phyloP scores from a whole-genome alignment of 306 rosid species.

The Castanopsis chinensis region DNA sequence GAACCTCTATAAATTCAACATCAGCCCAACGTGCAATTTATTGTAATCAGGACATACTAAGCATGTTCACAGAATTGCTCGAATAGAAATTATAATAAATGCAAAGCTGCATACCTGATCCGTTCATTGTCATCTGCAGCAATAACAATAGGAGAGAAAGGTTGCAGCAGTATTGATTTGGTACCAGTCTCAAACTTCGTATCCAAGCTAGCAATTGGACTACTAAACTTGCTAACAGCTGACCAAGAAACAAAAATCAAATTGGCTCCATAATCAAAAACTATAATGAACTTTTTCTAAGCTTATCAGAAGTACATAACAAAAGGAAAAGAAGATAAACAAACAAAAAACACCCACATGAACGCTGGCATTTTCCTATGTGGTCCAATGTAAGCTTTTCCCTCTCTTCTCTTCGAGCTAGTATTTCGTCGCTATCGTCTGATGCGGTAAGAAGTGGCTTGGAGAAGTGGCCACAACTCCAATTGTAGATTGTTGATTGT shows the following conservation, averaged over 20 bases:
- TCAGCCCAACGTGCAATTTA: not conserved
- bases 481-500: conserved; percentile 82
- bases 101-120: conserved; percentile 55
- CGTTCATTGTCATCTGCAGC: conserved; percentile 96
- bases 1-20: not conserved
- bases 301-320: not conserved
- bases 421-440: conserved; percentile 70
- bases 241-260: conserved; percentile 22
- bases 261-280: conserved; percentile 17
- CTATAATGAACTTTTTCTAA: not conserved
- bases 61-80: conserved; percentile 8
- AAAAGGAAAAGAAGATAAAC: conserved; percentile 1
- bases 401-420: conserved; percentile 84
- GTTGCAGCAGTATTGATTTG: conserved; percentile 73
- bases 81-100: conserved; percentile 8
- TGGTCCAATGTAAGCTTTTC: conserved; percentile 88
- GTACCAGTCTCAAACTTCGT: conserved; percentile 71
- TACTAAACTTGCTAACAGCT: conserved; percentile 83
- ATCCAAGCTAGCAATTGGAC: conserved; percentile 91
- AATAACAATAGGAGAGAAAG: conserved; percentile 88
- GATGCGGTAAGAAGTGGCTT: conserved; percentile 75
- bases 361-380: conserved; percentile 88
- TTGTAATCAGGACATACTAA: conserved; percentile 1
- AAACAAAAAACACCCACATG: conserved; percentile 49
- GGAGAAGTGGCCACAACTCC: conserved; percentile 98